Evolutionary conservation across 2,329 filamentous ascomycete species (phyloP).

Genomic region (Diaporthe helianthi): DNA sequence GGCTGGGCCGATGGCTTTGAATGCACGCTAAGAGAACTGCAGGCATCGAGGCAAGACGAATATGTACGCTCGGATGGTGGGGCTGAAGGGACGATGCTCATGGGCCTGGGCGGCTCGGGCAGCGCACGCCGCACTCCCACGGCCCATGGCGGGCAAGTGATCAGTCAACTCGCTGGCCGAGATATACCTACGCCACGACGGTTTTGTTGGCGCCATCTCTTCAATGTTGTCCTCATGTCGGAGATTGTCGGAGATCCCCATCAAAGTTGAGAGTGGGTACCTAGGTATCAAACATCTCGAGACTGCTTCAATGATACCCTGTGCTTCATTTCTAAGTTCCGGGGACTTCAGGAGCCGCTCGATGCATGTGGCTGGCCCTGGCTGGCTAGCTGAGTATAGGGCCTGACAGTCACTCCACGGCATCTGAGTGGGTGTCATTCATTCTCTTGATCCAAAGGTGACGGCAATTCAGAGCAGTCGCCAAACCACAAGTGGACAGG

Average conservation of each 20-base stretch:
- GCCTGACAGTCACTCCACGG: neutral
- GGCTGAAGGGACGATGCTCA: constrained; percentile 20
- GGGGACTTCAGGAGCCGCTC: neutral
- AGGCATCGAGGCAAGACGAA: constrained; percentile 16
- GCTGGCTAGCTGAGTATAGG: too few relatives aligned
- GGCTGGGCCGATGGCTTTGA: neutral
- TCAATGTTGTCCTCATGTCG: neutral
- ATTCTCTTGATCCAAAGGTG: neutral
- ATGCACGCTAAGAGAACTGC: neutral
- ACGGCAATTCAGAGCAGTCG: neutral
- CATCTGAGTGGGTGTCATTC: neutral
- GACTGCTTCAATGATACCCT: neutral
- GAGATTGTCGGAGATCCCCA: constrained; percentile 9
- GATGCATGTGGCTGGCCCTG: neutral
- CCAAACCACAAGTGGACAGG: too few relatives aligned
- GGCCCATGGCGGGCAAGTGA: neutral
- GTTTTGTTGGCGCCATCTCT: neutral
- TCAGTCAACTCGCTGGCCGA: constrained; percentile 3
- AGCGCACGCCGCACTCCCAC: neutral
- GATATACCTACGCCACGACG: neutral
- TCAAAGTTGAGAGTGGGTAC: neutral
- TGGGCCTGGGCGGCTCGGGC: constrained; percentile 1
- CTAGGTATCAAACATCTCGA: neutral
- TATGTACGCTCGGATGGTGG: constrained; percentile 27
- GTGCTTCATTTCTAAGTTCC: too few relatives aligned